These are phyloP conservation scores for Eremothecium cymbalariae DNA, from an alignment of 1,139 yeast species.

Conservation along the genomic window DNA sequence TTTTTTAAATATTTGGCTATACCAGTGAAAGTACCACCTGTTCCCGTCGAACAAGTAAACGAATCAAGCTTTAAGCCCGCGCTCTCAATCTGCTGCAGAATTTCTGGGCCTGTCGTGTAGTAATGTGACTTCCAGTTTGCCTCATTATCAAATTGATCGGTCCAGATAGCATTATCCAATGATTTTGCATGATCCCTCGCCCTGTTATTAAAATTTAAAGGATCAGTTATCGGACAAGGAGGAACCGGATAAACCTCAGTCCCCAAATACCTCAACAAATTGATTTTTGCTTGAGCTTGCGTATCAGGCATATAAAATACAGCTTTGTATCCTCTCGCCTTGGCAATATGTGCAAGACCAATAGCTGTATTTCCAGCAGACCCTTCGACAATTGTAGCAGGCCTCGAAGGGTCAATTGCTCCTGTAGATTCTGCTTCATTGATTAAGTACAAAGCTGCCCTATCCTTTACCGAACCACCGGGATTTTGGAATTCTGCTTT, in stretches of 20 bases:
- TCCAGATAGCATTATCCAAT: slow-evolving; percentile 77
- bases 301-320: slow-evolving; percentile 88
- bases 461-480: slow-evolving; percentile 87
- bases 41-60: slow-evolving; percentile 83
- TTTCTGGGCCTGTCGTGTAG: slow-evolving; percentile 89
- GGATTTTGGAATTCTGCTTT: slow-evolving; percentile 93
- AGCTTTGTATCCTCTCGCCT: slow-evolving; percentile 75
- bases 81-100: slow-evolving; percentile 65
- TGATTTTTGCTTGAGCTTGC: slow-evolving; percentile 70
- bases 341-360: slow-evolving; percentile 81
- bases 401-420: slow-evolving; percentile 38
- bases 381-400: slow-evolving; percentile 52
- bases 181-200: slow-evolving; percentile 76
- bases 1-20: slow-evolving; percentile 65
- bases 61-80: slow-evolving; percentile 50
- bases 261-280: slow-evolving; percentile 63
- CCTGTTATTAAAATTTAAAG: slow-evolving; percentile 75
- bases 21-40: slow-evolving; percentile 90
- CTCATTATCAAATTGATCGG: slow-evolving; percentile 78
- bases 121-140: slow-evolving; percentile 88
- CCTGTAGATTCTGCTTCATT: slow-evolving; percentile 75
- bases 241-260: slow-evolving; percentile 91
- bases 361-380: slow-evolving; percentile 84
- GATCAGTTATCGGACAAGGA: slow-evolving; percentile 72
- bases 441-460: slow-evolving; percentile 75